Evolutionary conservation across 768 basidiomycete species (phyloP), one percentile per base, ranked within the genome.

Genomic region (Trametes coccinea): DNA sequence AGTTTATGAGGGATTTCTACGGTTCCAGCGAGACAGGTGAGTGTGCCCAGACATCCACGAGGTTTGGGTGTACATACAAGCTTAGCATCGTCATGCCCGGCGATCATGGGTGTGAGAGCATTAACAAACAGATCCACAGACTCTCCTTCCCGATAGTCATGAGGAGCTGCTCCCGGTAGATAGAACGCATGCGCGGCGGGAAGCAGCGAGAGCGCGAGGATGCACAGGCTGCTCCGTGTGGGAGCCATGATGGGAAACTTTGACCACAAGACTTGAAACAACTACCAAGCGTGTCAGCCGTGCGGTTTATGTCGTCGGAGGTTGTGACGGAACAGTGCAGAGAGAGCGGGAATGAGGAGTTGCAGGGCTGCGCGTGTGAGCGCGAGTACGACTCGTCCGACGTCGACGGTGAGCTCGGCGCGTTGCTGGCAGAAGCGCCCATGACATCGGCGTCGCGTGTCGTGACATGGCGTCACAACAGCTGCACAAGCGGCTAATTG

Each of bases 1-100:
- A 93, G 70, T 93, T 93, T 54, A 95, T 91, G 66, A 95, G 76
- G 14, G 93, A 95, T 90, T 90, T 93, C 93, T 95, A 63, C n/a
- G 5, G 22, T 2, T 44, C 50, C 43, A 11, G 10, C 1, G n/a
- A 29, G 34, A 34, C 37, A 34, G 11, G 39, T 62, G 43, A 67
- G 62, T 11, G 27, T 11, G 62, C 17, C 22, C 33, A 31, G 34
- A 48, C 40, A 27, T 27, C 39, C 41, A 44, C 43, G 30, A 58
- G 46, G 64, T 34, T 53, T 43, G 40, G 44, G 17, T 10, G 11
- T 17, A 76, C 87, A 65, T 68, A 92, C 92, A 72, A 93, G 79
- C 72, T 92, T 93, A 39, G 87, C 80, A 67, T 89, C 81, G 66
- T 87, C 84, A 46, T 73, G 80, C 39, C 84, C 83, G 27, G 85